Base-by-base conservation (phyloP, 192 early-diverging fungal species). In the Endogone sp. region DNA sequence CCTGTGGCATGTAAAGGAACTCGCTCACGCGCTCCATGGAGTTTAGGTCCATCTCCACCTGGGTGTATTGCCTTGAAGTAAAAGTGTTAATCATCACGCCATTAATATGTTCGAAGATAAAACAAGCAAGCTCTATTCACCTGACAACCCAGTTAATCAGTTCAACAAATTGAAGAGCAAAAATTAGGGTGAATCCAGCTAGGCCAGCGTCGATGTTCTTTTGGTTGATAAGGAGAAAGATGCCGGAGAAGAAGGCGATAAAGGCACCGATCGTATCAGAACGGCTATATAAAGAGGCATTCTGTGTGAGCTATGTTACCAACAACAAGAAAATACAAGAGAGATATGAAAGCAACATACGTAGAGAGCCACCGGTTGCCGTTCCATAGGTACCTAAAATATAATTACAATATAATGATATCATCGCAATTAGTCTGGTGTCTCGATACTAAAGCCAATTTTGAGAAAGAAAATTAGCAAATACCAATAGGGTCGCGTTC, bases 111-210 rank as follows among this genome's bases (percentile, higher is more conserved):
- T n/a, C n/a, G n/a, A n/a, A 20, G 28, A 2, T 9, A 28, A 1
- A 16, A 69, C 28, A 10, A 28, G 21, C 3, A 28, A 16, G n/a
- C 6, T 6, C 11, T 26, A 29, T 32, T 64, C n/a, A 21, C 60
- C 91, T 81, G 29, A 93, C 84, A n/a, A 87, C 64, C 91, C 92
- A 93, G 69, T 88, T 71, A 71, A 92, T 75, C 65, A 80, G 81
- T 54, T 88, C 84, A 6, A 89, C 87, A 72, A 95, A 93, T 32
- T 82, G 82, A 3, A 90, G 74, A 0, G 94, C 85, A 66, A 93
- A 95, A 60, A 88, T 85, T 22, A 97, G 79, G 23, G 86, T 84
- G 28, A 97, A 84, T 67, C 94, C 96, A n/a, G 93, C 93, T 68
- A 89, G 73, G 6, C 92, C 91, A 3, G 91, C 85, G 70, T 91